These are phyloP conservation scores for Lactuca sativa DNA, from an alignment of 129 eudicot species.

Conservation along the genomic window DNA sequence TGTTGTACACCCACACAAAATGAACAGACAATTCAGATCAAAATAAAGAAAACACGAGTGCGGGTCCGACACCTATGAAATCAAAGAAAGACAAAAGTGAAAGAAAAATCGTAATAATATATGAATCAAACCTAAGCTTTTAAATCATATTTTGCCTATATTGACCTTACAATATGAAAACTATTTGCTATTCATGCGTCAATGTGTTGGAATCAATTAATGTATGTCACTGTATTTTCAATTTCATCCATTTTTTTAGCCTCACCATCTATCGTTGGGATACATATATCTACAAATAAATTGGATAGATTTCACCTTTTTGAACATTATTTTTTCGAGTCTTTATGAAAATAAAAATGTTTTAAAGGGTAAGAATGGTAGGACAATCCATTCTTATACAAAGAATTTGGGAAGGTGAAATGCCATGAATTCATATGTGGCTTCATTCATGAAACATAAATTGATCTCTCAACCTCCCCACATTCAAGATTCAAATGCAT, in stretches of 20 bases:
- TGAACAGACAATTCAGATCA: background rate
- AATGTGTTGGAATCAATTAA: too few relatives aligned
- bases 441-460: conserved; percentile 42
- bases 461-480: conserved; percentile 35
- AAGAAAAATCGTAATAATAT: background rate
- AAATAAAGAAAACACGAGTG: background rate
- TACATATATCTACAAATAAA: background rate
- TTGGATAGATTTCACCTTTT: background rate
- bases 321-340: background rate
- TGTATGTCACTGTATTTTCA: background rate
- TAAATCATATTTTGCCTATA: background rate
- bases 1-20: background rate
- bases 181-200: background rate
- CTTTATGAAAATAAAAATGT: background rate
- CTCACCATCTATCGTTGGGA: background rate
- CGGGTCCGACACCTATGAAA: background rate
- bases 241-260: background rate
- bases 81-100: background rate
- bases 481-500: conserved; percentile 39
- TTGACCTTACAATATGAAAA: background rate
- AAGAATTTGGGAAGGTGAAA: conserved; percentile 33
- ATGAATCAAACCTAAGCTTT: background rate
- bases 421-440: conserved; percentile 36
- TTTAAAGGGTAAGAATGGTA: conserved; percentile 3
- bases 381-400: conserved; percentile 21